Conservation (phyloP, 2,329 filamentous ascomycete genomes). For the Penicillium fuscoglaucum region DNA sequence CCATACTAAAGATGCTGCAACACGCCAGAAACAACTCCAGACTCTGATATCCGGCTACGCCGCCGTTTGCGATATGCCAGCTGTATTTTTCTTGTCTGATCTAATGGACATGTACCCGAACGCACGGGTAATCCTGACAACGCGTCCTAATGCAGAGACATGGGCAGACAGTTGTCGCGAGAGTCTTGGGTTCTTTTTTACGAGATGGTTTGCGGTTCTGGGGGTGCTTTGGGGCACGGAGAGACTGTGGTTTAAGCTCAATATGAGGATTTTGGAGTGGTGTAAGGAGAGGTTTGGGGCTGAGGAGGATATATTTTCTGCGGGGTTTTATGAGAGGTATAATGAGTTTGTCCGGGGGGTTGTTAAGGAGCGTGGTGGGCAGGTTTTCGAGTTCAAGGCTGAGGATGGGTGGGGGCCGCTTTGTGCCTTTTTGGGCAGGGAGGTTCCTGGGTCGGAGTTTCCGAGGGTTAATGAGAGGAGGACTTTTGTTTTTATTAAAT, state of each 20-base stretch:
- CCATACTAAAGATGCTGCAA: not conserved
- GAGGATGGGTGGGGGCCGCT: conserved; percentile 12
- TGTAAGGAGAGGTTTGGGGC: not conserved
- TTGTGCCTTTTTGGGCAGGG: conserved; percentile 6
- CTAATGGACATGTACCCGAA: conserved; percentile 15
- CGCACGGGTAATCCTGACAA: conserved; percentile 5
- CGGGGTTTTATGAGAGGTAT: not conserved
- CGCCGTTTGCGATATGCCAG: conserved; percentile 11
- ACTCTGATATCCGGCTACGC: conserved; percentile 10
- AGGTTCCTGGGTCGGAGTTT: not conserved
- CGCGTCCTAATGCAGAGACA: not conserved
- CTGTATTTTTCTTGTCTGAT: conserved; percentile 10
- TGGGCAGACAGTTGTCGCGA: conserved; percentile 7
- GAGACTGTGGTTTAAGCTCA: conserved; percentile 7
- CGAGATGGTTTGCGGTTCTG: not conserved
- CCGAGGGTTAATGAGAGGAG: conserved; percentile 9
- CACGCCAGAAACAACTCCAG: conserved; percentile 10
- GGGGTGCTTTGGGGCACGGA: conserved; percentile 7
- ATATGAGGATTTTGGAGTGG: conserved; percentile 13
- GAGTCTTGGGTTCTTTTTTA: conserved; percentile 8
- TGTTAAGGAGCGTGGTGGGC: not conserved
- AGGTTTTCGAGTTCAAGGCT: conserved; percentile 6
- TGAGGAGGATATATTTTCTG: not conserved
- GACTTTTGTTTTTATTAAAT: conserved; percentile 5
- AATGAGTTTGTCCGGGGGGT: conserved; percentile 3